These are phyloP conservation scores for Suhomyces sp. DNA, from an alignment of 805 yeast genomes.

Conservation along the genomic window DNA sequence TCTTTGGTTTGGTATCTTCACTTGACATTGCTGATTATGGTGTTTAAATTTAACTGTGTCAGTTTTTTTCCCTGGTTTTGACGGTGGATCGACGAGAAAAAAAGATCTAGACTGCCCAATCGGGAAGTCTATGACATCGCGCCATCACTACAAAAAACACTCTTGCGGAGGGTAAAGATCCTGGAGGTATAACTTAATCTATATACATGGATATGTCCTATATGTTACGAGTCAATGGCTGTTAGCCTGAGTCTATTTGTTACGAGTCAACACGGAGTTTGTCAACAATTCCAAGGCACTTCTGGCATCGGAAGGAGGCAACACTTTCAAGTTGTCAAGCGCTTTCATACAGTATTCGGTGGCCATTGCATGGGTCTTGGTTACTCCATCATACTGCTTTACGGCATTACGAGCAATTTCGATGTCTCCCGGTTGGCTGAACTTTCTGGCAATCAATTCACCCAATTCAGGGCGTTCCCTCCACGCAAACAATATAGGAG, in stretches of 20 bases:
- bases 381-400: conserved; percentile 66
- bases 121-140: not conserved
- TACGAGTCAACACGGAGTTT: conserved; percentile 76
- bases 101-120: conserved; percentile 6
- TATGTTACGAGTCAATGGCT: not conserved
- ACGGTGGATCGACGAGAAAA: not conserved
- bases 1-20: conserved; percentile 29
- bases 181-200: not conserved
- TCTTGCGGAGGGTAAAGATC: not conserved
- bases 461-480: conserved; percentile 81
- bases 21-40: conserved; percentile 21
- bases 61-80: not conserved
- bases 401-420: conserved; percentile 79
- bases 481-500: conserved; percentile 96
- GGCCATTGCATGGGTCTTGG: conserved; percentile 73
- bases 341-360: conserved; percentile 76
- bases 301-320: conserved; percentile 89
- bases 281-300: conserved; percentile 85
- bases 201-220: not conserved
- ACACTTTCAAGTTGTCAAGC: conserved; percentile 58
- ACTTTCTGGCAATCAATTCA: conserved; percentile 77
- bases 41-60: not conserved
- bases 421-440: conserved; percentile 77
- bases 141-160: not conserved
- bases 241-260: conserved; percentile 41